Base-by-base conservation (phyloP, 352 stramenopile genomes). In the Globisporangium polare region DNA sequence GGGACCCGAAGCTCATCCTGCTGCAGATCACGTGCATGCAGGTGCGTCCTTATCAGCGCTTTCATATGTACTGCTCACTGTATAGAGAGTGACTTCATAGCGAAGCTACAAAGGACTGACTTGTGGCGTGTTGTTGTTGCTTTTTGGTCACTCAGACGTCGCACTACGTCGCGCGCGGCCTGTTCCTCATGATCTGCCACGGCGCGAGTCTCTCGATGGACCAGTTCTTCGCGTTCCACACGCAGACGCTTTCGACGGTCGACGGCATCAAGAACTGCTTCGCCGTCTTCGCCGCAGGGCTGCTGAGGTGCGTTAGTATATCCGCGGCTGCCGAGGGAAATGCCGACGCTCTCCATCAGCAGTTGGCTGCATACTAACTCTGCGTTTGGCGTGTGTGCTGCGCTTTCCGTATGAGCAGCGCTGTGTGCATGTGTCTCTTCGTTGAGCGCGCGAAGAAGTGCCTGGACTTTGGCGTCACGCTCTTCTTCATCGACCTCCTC, bases 381-480 rank as follows among this genome's bases (percentile, higher is more conserved):
- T 39, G 33, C 33, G 9, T 39, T 27, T 65, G 24, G 22, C 4
- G 20, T 58, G 35, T 37, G 9, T 41, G 6, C 54, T 53, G 1
- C 26, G 37, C 54, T 22, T 26, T 13, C 7, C 47, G 2, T 69
- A 29, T 50, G 58, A 65, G 41, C 52, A 87, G 85, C 63, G 85
- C 88, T 17, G 74, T 92, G 17, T 86, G 74, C 27, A 75, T 96
- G 42, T 79, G 72, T 41, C 39, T 94, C 22, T 92, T 96, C 47
- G 85, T 96, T 31, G 88, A 96, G 69, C 82, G 88, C 24, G 85
- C 88, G 42, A 96, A 96, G 55, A 96, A 96, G 65, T 96, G 88
- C 53, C 75, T 96, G 56, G 88, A 96, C 71, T 96, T 96, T 81
- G 88, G 87, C 52, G 79, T 95, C 39, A 95, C 88, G 57, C 83